These are phyloP conservation scores for Geotrichum ghanense DNA, from an alignment of 805 yeast genomes.

Conservation along the genomic window DNA sequence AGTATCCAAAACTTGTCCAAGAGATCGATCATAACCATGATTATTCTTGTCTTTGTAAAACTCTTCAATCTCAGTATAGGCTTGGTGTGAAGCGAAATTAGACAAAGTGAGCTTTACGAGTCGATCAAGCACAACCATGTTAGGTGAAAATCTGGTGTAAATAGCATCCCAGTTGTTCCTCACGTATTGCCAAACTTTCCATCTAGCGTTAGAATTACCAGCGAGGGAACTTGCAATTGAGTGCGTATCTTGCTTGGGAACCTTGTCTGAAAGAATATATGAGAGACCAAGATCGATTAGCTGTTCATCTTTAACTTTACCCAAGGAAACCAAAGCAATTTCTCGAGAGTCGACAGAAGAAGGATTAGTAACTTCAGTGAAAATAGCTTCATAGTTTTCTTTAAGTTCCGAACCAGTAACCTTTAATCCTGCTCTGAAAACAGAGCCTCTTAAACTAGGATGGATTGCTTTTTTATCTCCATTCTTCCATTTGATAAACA, in stretches of 20 bases:
- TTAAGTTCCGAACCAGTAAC: conserved; percentile 26
- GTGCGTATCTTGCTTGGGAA: conserved; percentile 44
- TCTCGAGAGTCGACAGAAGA: conserved; percentile 46
- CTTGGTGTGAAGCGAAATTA: conserved; percentile 26
- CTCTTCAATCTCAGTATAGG: conserved; percentile 27
- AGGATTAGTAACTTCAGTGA: conserved; percentile 39
- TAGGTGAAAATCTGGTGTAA: conserved; percentile 34
- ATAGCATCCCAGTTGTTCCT: conserved; percentile 36
- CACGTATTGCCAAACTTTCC: conserved; percentile 39
- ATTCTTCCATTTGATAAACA: conserved; percentile 26
- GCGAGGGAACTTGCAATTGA: conserved; percentile 38
- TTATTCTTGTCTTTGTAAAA: conserved; percentile 39
- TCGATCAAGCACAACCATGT: conserved; percentile 42
- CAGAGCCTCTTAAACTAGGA: conserved; percentile 36
- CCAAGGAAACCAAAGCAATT: conserved; percentile 44
- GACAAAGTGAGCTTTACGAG: conserved; percentile 30
- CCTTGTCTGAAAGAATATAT: conserved; percentile 30
- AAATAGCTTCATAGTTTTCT: conserved; percentile 30
- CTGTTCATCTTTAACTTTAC: conserved; percentile 30
- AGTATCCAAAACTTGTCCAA: conserved; percentile 45
- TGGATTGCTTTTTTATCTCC: conserved; percentile 38
- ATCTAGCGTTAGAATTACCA: conserved; percentile 34
- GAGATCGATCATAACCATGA: conserved; percentile 46
- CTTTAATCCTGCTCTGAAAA: conserved; percentile 35
- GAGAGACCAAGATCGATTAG: conserved; percentile 31